These are phyloP conservation scores for Saccharomycopsis capsularis DNA, from an alignment of 805 yeast genomes.

Conservation along the genomic window DNA sequence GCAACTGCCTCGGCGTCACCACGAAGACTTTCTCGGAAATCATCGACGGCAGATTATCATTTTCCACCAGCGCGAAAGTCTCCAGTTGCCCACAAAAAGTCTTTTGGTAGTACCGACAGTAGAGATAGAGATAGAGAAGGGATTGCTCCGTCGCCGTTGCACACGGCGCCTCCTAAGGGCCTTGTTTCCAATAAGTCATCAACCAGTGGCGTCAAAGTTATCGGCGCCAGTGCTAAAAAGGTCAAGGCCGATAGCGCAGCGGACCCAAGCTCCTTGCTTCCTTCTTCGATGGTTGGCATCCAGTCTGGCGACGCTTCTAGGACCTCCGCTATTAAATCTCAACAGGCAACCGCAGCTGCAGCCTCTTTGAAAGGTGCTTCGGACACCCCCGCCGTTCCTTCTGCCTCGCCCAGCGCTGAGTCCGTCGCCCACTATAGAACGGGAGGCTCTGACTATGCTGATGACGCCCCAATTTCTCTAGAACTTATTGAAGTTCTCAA, in stretches of 20 bases:
- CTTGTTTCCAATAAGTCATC: no score
- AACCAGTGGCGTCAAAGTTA: background rate
- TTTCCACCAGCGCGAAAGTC: conserved; percentile 34
- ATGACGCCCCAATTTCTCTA: conserved; percentile 50
- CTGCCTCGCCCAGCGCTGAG: conserved; percentile 16
- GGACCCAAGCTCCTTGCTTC: background rate
- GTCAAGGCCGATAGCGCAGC: conserved; percentile 12
- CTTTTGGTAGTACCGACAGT: no score
- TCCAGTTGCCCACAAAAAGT: conserved; percentile 12
- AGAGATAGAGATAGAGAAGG: background rate
- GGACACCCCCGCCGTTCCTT: conserved; percentile 17
- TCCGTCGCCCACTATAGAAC: conserved; percentile 29
- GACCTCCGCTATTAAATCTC: no score
- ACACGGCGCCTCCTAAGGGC: background rate
- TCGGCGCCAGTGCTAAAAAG: background rate
- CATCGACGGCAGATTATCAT: conserved; percentile 31
- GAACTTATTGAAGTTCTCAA: conserved; percentile 59
- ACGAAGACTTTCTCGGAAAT: conserved; percentile 26
- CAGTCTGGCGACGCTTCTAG: conserved; percentile 21
- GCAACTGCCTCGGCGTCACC: background rate
- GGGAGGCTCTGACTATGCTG: conserved; percentile 44
- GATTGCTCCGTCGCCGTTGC: no score
- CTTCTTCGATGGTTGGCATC: conserved; percentile 6
- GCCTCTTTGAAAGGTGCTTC: conserved; percentile 24
- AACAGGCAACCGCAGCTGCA: conserved; percentile 17